A percentile compares a stretch with the other conserved stretches of the same genome.
phyloP scores from a whole-genome alignment of 169 alveolate species.

The Babesia bovis region DNA sequence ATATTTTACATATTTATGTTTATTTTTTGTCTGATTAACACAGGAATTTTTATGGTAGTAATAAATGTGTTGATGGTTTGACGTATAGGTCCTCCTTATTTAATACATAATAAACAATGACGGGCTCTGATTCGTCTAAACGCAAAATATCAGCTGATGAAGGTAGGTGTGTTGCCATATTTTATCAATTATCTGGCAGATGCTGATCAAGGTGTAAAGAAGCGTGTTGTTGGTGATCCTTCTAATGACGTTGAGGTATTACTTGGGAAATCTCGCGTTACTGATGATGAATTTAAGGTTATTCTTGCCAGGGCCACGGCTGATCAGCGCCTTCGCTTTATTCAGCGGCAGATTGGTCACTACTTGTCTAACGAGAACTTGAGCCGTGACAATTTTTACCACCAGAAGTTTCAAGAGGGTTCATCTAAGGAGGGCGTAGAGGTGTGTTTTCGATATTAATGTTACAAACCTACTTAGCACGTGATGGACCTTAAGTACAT shows the following conservation, averaged over 20 bases:
- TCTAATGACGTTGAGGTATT: constrained; percentile 25
- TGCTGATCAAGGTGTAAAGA: constrained; percentile 3
- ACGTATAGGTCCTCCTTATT: too few species aligned
- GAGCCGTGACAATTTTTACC: constrained; percentile 53
- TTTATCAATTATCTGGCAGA: background rate
- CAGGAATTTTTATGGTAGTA: too few species aligned
- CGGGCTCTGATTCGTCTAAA: constrained; percentile 11
- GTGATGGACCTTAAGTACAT: constrained; percentile 62
- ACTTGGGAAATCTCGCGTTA: constrained; percentile 43
- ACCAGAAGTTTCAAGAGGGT: constrained; percentile 51
- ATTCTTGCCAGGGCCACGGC: constrained; percentile 40
- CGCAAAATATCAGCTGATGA: background rate
- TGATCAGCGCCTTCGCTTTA: constrained; percentile 50
- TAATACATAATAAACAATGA: background rate
- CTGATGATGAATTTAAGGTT: constrained; percentile 55
- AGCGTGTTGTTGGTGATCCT: constrained; percentile 26
- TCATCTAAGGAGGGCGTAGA: constrained; percentile 47
- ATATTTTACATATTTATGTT: too few species aligned
- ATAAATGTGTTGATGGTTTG: too few species aligned
- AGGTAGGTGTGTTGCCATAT: background rate
- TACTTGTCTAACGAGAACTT: constrained; percentile 60
- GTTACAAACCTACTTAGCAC: constrained; percentile 9
- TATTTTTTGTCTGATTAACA: too few species aligned
- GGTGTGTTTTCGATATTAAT: background rate
- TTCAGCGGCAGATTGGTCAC: constrained; percentile 45